Base-by-base conservation (phyloP, 208 protist genomes). In the Leishmania mexicana region DNA sequence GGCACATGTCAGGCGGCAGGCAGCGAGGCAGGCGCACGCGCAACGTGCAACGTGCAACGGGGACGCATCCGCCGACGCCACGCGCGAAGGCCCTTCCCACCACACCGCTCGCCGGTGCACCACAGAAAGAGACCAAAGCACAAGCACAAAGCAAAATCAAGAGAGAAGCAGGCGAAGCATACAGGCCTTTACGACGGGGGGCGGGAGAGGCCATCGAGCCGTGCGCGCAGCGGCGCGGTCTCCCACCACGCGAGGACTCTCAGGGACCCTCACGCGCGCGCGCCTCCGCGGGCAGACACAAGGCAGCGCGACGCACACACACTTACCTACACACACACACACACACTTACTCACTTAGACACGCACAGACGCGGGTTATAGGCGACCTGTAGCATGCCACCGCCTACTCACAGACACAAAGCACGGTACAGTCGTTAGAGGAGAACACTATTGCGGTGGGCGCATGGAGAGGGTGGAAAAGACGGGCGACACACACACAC, bases 271-370 rank as follows among this genome's bases (percentile, higher is more conserved):
- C 65, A 47, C 70, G 35, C 31, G 19, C 54, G 49, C 38, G 81
- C 62, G 47, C n/a, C n/a, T 1, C 38, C 67, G 24, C 67, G 49
- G 1, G 67, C 21, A 72, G 17, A 24, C 40, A 71, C 65, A 71
- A 7, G 40, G 40, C 40, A 42, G 40, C 1, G 40, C 40, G n/a
- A 38, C 77, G 70, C 76, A 64, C 5, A 53, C 38, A 71, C 65
- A 71, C 11, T 75, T 45, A 62, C 79, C 78, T 57, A 83, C 79
- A 83, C 70, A 35, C 45, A 31, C 28, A 57, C 8, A 11, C 21
- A 54, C 45, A 24, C 3, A 19, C 70, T 17, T 2, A 54, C 28
- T 54, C 11, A 47, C 57, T 31, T 2, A 54, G 4, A 31, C 57
- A 45, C 49, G 73, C 51, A 31, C 40, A 47, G 35, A 53, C 64